Base-by-base conservation (phyloP, 2,329 filamentous ascomycete genomes). In the Xylaria sp. region DNA sequence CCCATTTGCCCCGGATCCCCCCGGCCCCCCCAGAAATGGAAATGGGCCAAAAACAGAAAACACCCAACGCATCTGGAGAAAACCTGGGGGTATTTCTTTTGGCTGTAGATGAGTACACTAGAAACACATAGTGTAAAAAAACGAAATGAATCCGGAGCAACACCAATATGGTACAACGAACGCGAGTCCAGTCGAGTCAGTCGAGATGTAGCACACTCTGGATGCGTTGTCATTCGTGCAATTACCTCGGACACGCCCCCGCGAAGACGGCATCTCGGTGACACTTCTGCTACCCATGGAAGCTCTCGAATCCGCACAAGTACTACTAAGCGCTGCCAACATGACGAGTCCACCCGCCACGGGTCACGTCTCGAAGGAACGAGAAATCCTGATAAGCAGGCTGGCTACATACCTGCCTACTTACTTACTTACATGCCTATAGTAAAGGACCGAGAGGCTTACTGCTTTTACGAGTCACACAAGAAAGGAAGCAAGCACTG, bases 81-180 rank as follows among this genome's bases (percentile, higher is more conserved):
- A 63, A 62, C 55, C 59, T 59, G 63, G 63, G 61, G 61, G 53
- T 31, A 28, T 57, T 57, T 57, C 59, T 43, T 58, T 59, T 62
- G 43, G 50, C 35, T 14, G 43, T 49, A 43, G 37, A 57, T 61
- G 28, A 55, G 38, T 33, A 38, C 35, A 35, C 42, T 40, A 47
- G 17, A 59, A 21, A 17, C n/a, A 31, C 38, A 31, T 31, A 31
- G 28, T 31, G 4, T 31, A 9, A 31, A 31, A 31, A 5, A 31
- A 31, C n/a, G 28, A 31, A 53, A 57, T 57, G 25, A 49, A 17
- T 28, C 23, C 23, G 51, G 47, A 47, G 51, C 46, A 53, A 38
- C 28, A 46, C 38, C 45, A 57, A 57, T 52, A 56, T 31, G 49
- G 49, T 38, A 19, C 49, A 51, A 50, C 45, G 31, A 53, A 37